phyloP scores from a whole-genome alignment of 306 rosid species.

The Alnus glutinosa region DNA sequence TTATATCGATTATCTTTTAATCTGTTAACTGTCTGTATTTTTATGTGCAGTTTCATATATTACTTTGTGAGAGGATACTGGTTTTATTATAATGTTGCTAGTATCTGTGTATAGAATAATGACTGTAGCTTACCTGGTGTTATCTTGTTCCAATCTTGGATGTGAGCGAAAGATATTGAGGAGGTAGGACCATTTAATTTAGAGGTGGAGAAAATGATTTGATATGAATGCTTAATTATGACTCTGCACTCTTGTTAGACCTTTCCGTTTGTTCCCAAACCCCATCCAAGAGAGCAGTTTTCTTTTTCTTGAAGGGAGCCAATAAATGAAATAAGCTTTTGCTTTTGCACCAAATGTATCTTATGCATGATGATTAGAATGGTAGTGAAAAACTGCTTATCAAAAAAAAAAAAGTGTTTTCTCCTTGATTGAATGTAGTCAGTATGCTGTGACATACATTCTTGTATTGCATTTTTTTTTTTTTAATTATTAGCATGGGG shows the following conservation, averaged over 20 bases:
- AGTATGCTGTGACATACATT: not conserved
- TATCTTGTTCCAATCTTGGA: conserved; percentile 4
- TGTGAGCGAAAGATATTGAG: not conserved
- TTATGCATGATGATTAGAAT: not conserved
- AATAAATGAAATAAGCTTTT: too few species aligned
- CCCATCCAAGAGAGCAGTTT: too few species aligned
- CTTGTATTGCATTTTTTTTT: not conserved
- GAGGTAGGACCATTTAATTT: not conserved
- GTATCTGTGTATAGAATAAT: not conserved
- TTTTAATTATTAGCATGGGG: not conserved
- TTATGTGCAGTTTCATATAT: not conserved
- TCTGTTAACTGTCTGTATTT: conserved; percentile 7
- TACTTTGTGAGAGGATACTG: not conserved
- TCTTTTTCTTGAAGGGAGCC: too few species aligned
- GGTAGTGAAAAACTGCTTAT: not conserved
- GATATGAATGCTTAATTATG: conserved; percentile 3
- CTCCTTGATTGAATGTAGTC: not conserved
- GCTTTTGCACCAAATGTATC: not conserved
- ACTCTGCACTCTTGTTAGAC: not conserved
- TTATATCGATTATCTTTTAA: not conserved
- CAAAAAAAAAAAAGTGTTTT: not conserved
- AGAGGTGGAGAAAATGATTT: not conserved
- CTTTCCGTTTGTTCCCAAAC: too few species aligned
- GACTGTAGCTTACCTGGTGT: not conserved
- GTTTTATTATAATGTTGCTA: not conserved